These are phyloP conservation scores for Ceriops zippeliana DNA, from an alignment of 345 rosid genomes.

Conservation along the genomic window DNA sequence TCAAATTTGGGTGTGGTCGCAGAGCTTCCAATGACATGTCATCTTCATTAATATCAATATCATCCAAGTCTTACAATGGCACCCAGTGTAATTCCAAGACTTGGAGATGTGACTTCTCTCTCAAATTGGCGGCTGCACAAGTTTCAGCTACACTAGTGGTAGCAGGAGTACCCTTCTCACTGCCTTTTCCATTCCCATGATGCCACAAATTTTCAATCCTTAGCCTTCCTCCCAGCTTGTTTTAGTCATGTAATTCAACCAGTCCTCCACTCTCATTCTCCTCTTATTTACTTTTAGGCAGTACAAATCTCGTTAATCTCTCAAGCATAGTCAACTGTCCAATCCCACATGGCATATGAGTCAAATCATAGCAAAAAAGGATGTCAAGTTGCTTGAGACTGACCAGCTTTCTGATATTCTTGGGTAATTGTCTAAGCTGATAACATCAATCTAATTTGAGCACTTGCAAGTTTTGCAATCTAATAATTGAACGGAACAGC, in stretches of 20 bases:
- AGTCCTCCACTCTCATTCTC: background rate
- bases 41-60: background rate
- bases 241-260: constrained; percentile 14
- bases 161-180: background rate
- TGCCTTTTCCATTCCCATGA: too few relatives aligned
- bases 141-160: background rate
- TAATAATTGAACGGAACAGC: background rate
- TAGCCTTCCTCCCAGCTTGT: constrained; percentile 11
- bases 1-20: constrained; percentile 17
- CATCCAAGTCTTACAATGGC: background rate
- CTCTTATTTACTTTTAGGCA: too few relatives aligned
- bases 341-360: constrained; percentile 23
- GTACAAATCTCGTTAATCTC: too few relatives aligned
- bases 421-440: constrained; percentile 6
- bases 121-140: constrained; percentile 13
- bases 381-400: constrained; percentile 6
- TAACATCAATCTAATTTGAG: background rate
- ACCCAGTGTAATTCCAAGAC: constrained; percentile 11
- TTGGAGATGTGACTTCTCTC: constrained; percentile 9
- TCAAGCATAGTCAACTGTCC: constrained; percentile 22
- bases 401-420: background rate
- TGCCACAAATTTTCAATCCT: background rate
- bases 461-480: constrained; percentile 16
- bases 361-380: background rate
- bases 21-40: constrained; percentile 9